A percentile compares a stretch with the other conserved stretches of the same genome.
These are phyloP conservation scores for Eleusine indica DNA, from an alignment of 176 grass and related monocot genomes.

Conservation along the genomic window DNA sequence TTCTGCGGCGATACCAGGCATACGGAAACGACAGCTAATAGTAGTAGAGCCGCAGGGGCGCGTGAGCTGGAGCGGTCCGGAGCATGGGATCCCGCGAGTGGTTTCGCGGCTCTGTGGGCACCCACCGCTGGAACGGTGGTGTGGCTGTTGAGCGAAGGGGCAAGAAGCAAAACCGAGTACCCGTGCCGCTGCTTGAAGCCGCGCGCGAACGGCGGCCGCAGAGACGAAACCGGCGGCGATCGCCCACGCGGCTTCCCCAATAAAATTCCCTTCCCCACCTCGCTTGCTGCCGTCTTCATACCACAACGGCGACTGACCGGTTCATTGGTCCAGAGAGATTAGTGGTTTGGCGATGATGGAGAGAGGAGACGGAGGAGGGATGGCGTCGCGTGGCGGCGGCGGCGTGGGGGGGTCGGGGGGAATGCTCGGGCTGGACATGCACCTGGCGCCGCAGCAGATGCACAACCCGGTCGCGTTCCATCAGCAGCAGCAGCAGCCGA, in stretches of 20 bases:
- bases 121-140: neutral
- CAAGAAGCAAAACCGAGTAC: conserved; percentile 34
- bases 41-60: no score
- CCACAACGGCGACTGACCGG: neutral
- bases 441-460: conserved; percentile 27
- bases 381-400: conserved; percentile 34
- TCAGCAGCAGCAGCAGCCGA: conserved; percentile 13
- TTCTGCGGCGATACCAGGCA: neutral
- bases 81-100: conserved; percentile 40
- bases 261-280: neutral
- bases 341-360: conserved; percentile 38
- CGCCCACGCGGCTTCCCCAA: neutral
- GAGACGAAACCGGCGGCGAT: conserved; percentile 40
- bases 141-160: neutral
- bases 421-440: conserved; percentile 49
- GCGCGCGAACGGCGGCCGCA: neutral
- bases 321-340: neutral
- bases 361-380: conserved; percentile 41
- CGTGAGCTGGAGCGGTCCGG: neutral
- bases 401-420: conserved; percentile 16
- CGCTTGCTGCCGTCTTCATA: conserved; percentile 15
- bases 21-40: no score
- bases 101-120: conserved; percentile 42
- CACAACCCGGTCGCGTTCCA: conserved; percentile 33
- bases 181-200: conserved; percentile 9